A percentile compares a stretch with the other conserved stretches of the same genome.
These are phyloP conservation scores for Colletotrichum sp. DNA, from an alignment of 2,329 filamentous ascomycete genomes.

Conservation along the genomic window DNA sequence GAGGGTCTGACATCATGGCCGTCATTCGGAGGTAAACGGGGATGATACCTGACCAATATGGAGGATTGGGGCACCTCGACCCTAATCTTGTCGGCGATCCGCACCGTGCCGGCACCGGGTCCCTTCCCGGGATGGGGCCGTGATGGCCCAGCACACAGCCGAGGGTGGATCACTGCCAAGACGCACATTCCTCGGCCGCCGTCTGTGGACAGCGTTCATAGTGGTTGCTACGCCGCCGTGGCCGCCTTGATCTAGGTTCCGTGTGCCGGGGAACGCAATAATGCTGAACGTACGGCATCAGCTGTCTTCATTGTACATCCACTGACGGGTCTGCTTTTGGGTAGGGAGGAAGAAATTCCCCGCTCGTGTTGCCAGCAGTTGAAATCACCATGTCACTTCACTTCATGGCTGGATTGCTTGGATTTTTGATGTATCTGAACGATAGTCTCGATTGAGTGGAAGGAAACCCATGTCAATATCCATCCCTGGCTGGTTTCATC, in stretches of 20 bases:
- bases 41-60: background rate
- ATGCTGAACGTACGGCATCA: too few species aligned
- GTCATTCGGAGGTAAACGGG: background rate
- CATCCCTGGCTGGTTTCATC: background rate
- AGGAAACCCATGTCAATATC: conserved; percentile 5
- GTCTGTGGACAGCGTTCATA: background rate
- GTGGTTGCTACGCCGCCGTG: background rate
- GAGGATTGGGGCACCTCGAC: background rate
- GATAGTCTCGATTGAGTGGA: conserved; percentile 13
- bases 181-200: background rate
- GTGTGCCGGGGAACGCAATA: too few species aligned
- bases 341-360: accelerated
- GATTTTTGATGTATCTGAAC: conserved; percentile 14
- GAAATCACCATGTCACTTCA: background rate
- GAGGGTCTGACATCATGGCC: background rate
- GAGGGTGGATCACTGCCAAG: background rate
- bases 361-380: background rate
- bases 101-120: background rate
- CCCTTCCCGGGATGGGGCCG: background rate
- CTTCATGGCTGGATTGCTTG: background rate
- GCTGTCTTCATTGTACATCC: too few species aligned
- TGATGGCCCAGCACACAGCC: background rate
- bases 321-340: background rate
- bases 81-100: background rate
- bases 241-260: background rate